Evolutionary conservation across 1,139 yeast species (phyloP), one percentile per base, ranked within the genome.

Genomic region (Candida frijolesensis): DNA sequence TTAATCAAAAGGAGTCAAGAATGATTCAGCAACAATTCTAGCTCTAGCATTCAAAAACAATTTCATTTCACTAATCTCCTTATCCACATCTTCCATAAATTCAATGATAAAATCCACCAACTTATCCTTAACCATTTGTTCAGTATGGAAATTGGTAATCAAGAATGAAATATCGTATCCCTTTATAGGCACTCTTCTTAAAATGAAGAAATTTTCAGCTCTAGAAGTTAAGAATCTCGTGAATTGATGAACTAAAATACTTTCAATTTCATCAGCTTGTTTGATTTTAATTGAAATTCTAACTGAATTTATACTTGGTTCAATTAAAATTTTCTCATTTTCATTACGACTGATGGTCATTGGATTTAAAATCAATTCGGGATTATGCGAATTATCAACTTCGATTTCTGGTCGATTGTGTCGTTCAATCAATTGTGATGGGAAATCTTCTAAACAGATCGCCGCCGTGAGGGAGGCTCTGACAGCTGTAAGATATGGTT

Each of bases 21-120:
- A 92, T 11, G 96, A 94, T 70, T 95, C 99, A 19, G 99, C 99
- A 48, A 92, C 95, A 55, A 90, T 95, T 76, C 99, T 87, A 16
- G 99, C 99, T 65, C 99, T 83, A 27, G 99, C 97, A 66, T 94
- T 94, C 68, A 95, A 82, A 68, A 94, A 95, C 67, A 94, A 79
- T 71, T 95, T 95, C 96, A 94, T 95, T 68, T 94, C 99, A 69
- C 97, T 89, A 64, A 94, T 95, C 70, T 94, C 99, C 74, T 92
- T 94, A 70, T 94, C 99, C 25, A 94, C 99, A 63, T 92, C 99
- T 70, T 94, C 99, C 99, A 94, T 92, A 68, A 95, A 94, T 72
- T 94, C 98, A 62, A 94, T 90, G 61, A 94, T 91, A 66, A 94
- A 94, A 68, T 94, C 99, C 46, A 94, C 97, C 63, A 94, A 80